Evolutionary conservation across 768 basidiomycete species (phyloP).

Genomic region (Cyathus striatus): DNA sequence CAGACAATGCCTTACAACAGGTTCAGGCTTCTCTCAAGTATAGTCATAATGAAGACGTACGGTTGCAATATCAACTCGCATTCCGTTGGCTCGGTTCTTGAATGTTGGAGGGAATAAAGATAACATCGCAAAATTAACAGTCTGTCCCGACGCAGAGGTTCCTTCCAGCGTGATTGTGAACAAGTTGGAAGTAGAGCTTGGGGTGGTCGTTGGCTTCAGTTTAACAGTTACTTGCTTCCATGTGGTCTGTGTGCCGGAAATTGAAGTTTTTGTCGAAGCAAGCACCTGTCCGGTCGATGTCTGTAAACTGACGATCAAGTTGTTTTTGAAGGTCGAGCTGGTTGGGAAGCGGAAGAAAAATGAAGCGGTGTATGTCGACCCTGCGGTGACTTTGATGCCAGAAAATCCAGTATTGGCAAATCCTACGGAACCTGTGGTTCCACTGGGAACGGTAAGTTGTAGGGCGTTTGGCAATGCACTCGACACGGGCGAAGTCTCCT

Average conservation of each 20-base stretch:
- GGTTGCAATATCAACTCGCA: conserved; percentile 56
- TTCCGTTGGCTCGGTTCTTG: conserved; percentile 53
- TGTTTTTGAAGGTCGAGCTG: conserved; percentile 32
- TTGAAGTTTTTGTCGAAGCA: conserved; percentile 29
- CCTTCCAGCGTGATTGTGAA: conserved; percentile 53
- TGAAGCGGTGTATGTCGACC: conserved; percentile 53
- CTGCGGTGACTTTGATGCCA: conserved; percentile 51
- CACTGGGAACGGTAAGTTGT: conserved; percentile 10
- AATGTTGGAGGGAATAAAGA: conserved; percentile 69
- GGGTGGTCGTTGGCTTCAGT: conserved; percentile 36
- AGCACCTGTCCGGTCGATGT: conserved; percentile 38
- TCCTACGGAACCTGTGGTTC: conserved; percentile 11
- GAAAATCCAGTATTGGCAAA: conserved; percentile 11
- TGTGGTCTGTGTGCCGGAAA: conserved; percentile 36
- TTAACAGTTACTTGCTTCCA: conserved; percentile 46
- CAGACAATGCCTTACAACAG: conserved; percentile 39
- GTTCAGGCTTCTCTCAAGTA: background rate
- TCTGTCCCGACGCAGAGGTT: conserved; percentile 29
- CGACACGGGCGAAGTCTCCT: conserved; percentile 10
- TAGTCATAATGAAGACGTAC: conserved; percentile 16
- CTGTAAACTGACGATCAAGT: conserved; percentile 39
- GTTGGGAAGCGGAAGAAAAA: conserved; percentile 55
- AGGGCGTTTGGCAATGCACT: conserved; percentile 12
- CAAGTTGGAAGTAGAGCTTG: conserved; percentile 37
- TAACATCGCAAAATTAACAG: conserved; percentile 54